Conservation (phyloP, 345 rosid species). For the Rhizophora apiculata region DNA sequence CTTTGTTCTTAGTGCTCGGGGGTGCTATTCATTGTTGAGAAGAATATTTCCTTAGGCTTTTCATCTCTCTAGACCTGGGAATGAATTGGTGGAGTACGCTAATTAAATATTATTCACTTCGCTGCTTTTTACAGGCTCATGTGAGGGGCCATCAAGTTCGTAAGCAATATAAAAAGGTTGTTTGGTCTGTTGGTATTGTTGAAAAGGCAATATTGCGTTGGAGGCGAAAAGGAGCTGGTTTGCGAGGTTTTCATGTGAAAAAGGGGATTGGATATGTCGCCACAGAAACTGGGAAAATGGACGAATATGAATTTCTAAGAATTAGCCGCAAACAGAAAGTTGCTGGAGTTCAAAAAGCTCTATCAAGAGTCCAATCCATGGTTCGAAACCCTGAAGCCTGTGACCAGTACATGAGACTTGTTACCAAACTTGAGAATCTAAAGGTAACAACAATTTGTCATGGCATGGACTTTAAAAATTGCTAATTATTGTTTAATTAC, state of each 20-base stretch:
- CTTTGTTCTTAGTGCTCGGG: no score
- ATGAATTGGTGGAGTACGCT: no score
- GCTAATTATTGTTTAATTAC: background rate
- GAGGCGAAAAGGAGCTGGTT: constrained; percentile 59
- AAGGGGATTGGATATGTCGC: constrained; percentile 4
- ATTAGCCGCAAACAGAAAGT: constrained; percentile 51
- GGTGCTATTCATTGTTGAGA: no score
- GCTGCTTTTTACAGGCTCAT: constrained; percentile 47
- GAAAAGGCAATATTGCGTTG: constrained; percentile 64
- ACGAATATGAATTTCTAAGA: constrained; percentile 55
- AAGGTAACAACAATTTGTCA: constrained; percentile 23
- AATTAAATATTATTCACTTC: background rate
- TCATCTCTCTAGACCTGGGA: no score
- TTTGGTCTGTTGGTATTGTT: constrained; percentile 62
- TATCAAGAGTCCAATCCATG: constrained; percentile 63
- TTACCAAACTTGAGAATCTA: constrained; percentile 29
- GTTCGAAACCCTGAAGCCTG: constrained; percentile 53
- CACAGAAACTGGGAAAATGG: constrained; percentile 24
- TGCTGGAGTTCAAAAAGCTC: constrained; percentile 55
- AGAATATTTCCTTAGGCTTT: no score
- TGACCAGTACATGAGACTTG: constrained; percentile 61
- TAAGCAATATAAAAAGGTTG: constrained; percentile 53
- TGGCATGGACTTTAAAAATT: no score
- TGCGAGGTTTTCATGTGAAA: constrained; percentile 51
- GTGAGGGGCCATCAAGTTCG: constrained; percentile 67